phyloP scores from a whole-genome alignment of 2,329 filamentous ascomycete species.

The Zymoseptoria ardabiliae region DNA sequence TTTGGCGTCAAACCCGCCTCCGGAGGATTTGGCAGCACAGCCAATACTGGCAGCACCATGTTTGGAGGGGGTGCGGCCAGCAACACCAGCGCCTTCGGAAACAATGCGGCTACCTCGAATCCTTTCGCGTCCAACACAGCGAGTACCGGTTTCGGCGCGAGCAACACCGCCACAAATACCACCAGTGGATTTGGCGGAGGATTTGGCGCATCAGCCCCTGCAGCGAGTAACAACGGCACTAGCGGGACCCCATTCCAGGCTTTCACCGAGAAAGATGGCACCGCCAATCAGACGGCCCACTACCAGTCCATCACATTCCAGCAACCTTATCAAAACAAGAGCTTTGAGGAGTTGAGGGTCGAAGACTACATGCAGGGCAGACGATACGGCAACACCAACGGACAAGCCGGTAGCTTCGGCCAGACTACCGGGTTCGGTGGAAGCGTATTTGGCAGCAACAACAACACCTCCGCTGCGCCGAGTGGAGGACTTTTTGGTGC shows the following conservation, averaged over 20 bases:
- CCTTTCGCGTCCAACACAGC: constrained; percentile 5
- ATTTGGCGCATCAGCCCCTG: constrained; percentile 42
- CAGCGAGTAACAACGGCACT: constrained; percentile 56
- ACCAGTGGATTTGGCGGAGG: constrained; percentile 21
- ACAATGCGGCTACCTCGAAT: constrained; percentile 7
- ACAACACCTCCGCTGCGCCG: constrained; percentile 23
- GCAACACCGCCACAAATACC: constrained; percentile 16
- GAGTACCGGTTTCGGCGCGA: constrained; percentile 34
- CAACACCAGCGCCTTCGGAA: constrained; percentile 35
- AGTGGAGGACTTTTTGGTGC: constrained; percentile 32
- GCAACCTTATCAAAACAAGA: constrained; percentile 79
- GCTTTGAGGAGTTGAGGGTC: constrained; percentile 60
- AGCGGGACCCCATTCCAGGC: constrained; percentile 58
- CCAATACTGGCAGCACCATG: constrained; percentile 32
- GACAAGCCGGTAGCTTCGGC: constrained; percentile 76
- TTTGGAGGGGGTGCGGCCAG: constrained; percentile 35
- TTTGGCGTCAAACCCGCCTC: constrained; percentile 35
- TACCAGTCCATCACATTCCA: constrained; percentile 77
- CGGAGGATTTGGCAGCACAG: constrained; percentile 39
- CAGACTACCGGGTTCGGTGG: constrained; percentile 48
- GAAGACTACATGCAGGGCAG: constrained; percentile 85
- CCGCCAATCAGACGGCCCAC: constrained; percentile 51
- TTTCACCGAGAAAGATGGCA: constrained; percentile 65
- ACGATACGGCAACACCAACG: constrained; percentile 72
- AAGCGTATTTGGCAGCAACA: constrained; percentile 30